These are phyloP conservation scores for Trametes sanguinea DNA, from an alignment of 768 basidiomycete species.

Conservation along the genomic window DNA sequence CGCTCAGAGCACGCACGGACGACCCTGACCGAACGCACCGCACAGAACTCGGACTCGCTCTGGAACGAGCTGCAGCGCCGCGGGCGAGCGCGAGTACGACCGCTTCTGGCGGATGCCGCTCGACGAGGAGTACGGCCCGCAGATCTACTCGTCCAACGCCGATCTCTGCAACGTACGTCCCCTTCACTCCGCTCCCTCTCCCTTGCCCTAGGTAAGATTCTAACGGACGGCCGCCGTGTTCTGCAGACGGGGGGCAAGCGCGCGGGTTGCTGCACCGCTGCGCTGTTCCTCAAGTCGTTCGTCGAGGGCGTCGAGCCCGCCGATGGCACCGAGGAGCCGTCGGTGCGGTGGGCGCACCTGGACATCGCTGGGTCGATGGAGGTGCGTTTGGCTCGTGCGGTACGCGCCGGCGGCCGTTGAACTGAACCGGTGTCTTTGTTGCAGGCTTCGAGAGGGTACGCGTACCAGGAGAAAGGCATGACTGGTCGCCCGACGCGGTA, in stretches of 20 bases:
- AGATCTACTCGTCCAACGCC: conserved; percentile 77
- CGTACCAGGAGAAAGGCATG: conserved; percentile 76
- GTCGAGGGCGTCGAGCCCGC: conserved; percentile 71
- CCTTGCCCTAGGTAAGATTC: background rate
- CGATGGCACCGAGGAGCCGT: conserved; percentile 49
- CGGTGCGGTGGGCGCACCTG: conserved; percentile 82
- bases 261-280: conserved; percentile 78
- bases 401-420: background rate
- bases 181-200: background rate
- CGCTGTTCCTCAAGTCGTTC: conserved; percentile 84
- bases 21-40: background rate
- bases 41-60: conserved; percentile 69
- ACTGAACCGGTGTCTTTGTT: background rate
- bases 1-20: background rate
- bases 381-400: conserved; percentile 36
- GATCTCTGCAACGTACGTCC: conserved; percentile 73
- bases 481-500: conserved; percentile 79
- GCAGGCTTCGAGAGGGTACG: conserved; percentile 52
- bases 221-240: background rate
- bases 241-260: conserved; percentile 68
- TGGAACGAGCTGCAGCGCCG: conserved; percentile 69
- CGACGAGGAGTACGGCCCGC: conserved; percentile 76
- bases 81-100: conserved; percentile 76
- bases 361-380: conserved; percentile 85
- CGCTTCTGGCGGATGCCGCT: conserved; percentile 92